phyloP scores from a whole-genome alignment of 805 yeast genomes.

The Teunomyces aglyptinius region DNA sequence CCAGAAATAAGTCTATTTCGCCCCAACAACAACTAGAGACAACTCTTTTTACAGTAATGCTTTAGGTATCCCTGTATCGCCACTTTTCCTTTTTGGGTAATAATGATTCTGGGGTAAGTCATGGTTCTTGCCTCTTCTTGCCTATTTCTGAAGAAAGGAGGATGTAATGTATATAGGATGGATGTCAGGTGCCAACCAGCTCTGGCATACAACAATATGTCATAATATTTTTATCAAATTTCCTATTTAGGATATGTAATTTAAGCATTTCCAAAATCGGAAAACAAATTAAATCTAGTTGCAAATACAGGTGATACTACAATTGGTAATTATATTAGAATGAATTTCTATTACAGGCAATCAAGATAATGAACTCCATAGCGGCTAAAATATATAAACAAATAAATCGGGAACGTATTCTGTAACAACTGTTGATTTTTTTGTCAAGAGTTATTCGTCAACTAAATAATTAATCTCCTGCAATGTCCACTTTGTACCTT shows the following conservation, averaged over 20 bases:
- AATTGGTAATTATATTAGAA: neutral
- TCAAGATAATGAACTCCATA: neutral
- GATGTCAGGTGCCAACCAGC: neutral
- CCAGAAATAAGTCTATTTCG: too few relatives aligned
- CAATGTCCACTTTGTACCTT: conserved; percentile 2
- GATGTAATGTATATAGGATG: neutral
- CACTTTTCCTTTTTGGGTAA: neutral
- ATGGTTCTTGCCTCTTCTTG: neutral
- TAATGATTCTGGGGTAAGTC: neutral
- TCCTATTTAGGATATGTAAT: conserved; percentile 5
- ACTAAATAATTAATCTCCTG: neutral
- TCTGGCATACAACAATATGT: neutral
- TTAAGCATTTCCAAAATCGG: conserved; percentile 7
- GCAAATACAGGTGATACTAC: neutral
- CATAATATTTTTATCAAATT: neutral
- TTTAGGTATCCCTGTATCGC: neutral
- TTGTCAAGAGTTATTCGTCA: neutral
- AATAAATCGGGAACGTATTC: neutral
- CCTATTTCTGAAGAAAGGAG: neutral
- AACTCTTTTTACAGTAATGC: neutral
- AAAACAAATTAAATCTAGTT: conserved; percentile 6
- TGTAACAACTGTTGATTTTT: neutral
- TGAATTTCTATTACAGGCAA: conserved; percentile 2
- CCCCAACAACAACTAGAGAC: neutral
- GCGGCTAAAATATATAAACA: conserved; percentile 1